Percentiles rank a stretch among this genome's conserved stretches.
These are phyloP conservation scores for Aphanocladium album DNA, from an alignment of 2,329 filamentous ascomycete species.

Conservation along the genomic window DNA sequence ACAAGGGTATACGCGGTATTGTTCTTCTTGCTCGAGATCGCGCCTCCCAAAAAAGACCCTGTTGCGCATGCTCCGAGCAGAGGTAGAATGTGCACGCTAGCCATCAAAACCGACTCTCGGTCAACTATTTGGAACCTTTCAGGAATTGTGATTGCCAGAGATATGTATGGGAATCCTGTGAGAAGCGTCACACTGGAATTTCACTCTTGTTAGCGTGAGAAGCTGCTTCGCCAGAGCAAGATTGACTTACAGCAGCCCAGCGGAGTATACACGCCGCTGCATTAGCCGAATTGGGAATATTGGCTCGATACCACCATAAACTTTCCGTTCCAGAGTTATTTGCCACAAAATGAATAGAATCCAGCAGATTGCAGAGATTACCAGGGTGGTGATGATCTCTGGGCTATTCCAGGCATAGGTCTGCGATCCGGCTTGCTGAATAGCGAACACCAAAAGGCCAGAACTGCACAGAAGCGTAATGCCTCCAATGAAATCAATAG, in stretches of 20 bases:
- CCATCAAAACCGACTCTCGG: conserved; percentile 45
- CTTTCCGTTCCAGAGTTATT: conserved; percentile 34
- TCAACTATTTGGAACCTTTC: conserved; percentile 58
- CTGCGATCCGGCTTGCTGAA: conserved; percentile 53
- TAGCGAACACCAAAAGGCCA: conserved; percentile 48
- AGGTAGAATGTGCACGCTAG: conserved; percentile 54
- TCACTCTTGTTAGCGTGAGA: conserved; percentile 14
- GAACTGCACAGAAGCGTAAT: conserved; percentile 46
- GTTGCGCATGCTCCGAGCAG: conserved; percentile 53
- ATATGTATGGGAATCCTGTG: conserved; percentile 53
- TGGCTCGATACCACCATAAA: conserved; percentile 40
- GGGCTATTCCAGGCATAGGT: conserved; percentile 47
- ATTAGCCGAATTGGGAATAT: conserved; percentile 51
- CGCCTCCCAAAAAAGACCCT: conserved; percentile 51
- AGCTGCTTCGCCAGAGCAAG: too few species aligned
- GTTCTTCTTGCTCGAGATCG: conserved; percentile 49
- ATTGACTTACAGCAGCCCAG: conserved; percentile 42
- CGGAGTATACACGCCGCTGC: conserved; percentile 43
- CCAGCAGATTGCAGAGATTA: conserved; percentile 44
- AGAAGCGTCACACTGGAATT: conserved; percentile 46
- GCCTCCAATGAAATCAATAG: conserved; percentile 50
- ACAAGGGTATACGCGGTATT: conserved; percentile 49
- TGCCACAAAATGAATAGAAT: conserved; percentile 48
- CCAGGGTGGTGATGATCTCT: conserved; percentile 44
- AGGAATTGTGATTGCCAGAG: conserved; percentile 54